phyloP scores from a whole-genome alignment of 2,329 filamentous ascomycete species.

The Sordariomycetes sp. region DNA sequence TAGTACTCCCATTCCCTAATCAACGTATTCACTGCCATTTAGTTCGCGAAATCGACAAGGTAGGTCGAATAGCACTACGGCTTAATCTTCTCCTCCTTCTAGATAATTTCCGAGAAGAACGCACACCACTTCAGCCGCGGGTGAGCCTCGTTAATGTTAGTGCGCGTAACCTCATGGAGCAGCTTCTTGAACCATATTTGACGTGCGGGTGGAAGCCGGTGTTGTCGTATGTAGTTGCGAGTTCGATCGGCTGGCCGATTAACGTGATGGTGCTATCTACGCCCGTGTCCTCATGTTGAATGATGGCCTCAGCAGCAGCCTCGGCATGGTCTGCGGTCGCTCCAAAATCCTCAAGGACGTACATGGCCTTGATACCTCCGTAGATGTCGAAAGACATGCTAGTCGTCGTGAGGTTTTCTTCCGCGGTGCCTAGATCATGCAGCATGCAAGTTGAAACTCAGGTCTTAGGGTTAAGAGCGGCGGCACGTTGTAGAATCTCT shows the following conservation, averaged over 20 bases:
- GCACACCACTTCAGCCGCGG: conserved; percentile 49
- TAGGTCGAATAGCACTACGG: conserved; percentile 59
- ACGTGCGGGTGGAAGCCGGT: conserved; percentile 42
- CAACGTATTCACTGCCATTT: conserved; percentile 39
- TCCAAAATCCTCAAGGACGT: conserved; percentile 32
- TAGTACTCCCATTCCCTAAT: conserved; percentile 34
- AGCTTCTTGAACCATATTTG: conserved; percentile 14
- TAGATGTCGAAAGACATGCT: conserved; percentile 60
- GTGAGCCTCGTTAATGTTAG: conserved; percentile 38
- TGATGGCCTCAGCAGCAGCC: conserved; percentile 55
- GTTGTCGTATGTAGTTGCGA: conserved; percentile 56
- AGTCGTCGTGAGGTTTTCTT: conserved; percentile 40
- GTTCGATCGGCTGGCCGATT: conserved; percentile 48
- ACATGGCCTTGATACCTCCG: conserved; percentile 47
- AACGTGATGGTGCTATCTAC: conserved; percentile 48
- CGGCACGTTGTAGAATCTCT: conserved; percentile 25
- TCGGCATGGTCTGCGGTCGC: conserved; percentile 47
- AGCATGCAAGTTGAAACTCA: conserved; percentile 53
- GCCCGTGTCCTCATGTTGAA: conserved; percentile 57
- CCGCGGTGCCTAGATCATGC: conserved; percentile 61
- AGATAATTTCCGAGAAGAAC: conserved; percentile 50
- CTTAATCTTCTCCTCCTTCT: conserved; percentile 47
- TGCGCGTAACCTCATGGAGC: conserved; percentile 40
- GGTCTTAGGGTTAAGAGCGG: conserved; percentile 24
- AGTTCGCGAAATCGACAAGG: conserved; percentile 41